Evolutionary conservation across 495 filamentous ascomycete genomes (phyloP), one percentile per base, ranked within the genome.

Genomic region (Elasticomyces elasticus): DNA sequence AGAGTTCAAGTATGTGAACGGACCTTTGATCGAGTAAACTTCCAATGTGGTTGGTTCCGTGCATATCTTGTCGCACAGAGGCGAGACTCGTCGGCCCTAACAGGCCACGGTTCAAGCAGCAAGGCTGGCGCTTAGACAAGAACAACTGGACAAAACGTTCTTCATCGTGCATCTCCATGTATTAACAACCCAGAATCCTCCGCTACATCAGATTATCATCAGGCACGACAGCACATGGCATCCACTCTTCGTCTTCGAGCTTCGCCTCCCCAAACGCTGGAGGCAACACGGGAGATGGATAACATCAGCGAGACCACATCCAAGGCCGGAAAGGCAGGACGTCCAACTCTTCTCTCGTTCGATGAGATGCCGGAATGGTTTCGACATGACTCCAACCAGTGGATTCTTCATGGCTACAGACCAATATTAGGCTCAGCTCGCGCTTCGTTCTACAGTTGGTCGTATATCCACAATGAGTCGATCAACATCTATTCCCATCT

Each of bases 401-500:
- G 31, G 35, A 68, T 69, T 56, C 66, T 54, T 12, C 51, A 57
- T 49, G 56, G 64, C 40, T 67, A 71, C 49, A 62, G 67, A 13
- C 66, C 67, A 5, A 62, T 69, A 25, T 67, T 66, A 20, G 49
- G 54, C 35, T 69, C 68, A 26, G 56, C 48, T 45, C 55, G n/a
- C n/a, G 52, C n/a, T 12, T 69, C 58, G 9, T 59, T 70, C 42
- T 43, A n/a, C 37, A 71, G 67, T 56, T 62, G 54, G 52, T 45
- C 31, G 13, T 66, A 66, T 43, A 20, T 69, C n/a, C 68, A 69
- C 61, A 70, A 70, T 30, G 66, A 70, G 43, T 54, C 65, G n/a
- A 56, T 64, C 30, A 69, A 71, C 55, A 66, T 71, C 17, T 70
- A 63, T 33, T 63, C 67, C 23, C 66, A 71, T 33, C 53, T 69